Base-by-base conservation (phyloP, 257 asterid genomes). In the Datura wrightii region DNA sequence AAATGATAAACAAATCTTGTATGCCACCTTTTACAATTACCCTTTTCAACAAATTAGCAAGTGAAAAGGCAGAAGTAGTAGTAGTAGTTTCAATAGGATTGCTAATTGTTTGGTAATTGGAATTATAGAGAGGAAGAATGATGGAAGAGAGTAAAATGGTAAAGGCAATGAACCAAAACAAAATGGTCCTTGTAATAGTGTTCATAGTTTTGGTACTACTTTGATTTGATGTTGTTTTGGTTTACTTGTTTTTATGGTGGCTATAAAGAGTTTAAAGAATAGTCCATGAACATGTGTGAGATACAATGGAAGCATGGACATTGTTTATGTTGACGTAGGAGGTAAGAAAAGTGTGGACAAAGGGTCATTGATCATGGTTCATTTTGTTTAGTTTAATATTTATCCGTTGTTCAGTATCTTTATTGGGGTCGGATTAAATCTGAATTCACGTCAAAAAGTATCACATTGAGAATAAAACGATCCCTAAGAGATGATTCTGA, bases 91-190 rank as follows among this genome's bases (percentile, higher is more conserved):
- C 15, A 39, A 44, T 44, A 39, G 52, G 5, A 13, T 16, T n/a
- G 7, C 87, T 54, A 37, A 24, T 31, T 66, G 86, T 80, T 65
- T 59, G 36, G 70, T 80, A 1, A 50, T 24, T 69, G 8, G 1
- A 44, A 34, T 86, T 74, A 67, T 90, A 62, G 6, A 84, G 82
- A 74, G 92, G 82, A 36, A 92, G 11, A 19, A 85, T 56, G 87
- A 92, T 39, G 46, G 97, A 90, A 70, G 90, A 85, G 60, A 92
- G 85, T 10, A 90, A 63, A 84, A 92, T 74, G 87, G 84, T 85
- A 46, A 91, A 84, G 87, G 94, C 8, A 13, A 90, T 50, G 84
- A 89, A 71, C 97, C 94, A 93, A 86, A 92, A 91, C 46, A 91
- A 84, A 36, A 67, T 37, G 83, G 86, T 62, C 79, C 87, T 44